Evolutionary conservation across 768 basidiomycete genomes (phyloP).

Genomic region (Phanerochaete sordida): DNA sequence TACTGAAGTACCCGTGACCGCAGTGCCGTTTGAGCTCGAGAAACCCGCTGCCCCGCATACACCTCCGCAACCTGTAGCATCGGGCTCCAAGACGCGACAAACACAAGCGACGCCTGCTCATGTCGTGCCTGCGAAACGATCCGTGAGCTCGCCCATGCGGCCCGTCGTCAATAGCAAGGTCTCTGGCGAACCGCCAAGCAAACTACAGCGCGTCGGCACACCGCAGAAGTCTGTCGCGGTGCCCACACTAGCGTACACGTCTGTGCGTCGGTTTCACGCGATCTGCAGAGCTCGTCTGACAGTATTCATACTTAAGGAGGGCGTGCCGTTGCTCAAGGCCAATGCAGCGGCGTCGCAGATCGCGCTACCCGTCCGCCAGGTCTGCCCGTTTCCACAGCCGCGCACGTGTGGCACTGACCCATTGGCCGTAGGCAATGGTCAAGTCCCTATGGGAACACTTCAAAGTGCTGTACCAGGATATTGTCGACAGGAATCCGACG

Average conservation of each 20-base stretch:
- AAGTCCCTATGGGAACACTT: conserved; percentile 75
- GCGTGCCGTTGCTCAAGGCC: conserved; percentile 61
- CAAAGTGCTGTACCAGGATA: conserved; percentile 54
- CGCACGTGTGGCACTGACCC: not conserved
- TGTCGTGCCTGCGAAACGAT: conserved; percentile 28
- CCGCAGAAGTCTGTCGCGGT: conserved; percentile 40
- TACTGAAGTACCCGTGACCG: conserved; percentile 33
- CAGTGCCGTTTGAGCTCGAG: conserved; percentile 33
- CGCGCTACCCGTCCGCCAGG: conserved; percentile 72
- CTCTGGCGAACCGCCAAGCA: conserved; percentile 52
- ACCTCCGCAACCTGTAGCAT: conserved; percentile 8
- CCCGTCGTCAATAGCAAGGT: conserved; percentile 9
- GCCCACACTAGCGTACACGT: conserved; percentile 34
- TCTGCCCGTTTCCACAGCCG: conserved; percentile 25
- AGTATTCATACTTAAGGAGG: conserved; percentile 36
- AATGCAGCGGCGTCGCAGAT: conserved; percentile 70
- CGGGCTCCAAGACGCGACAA: conserved; percentile 12
- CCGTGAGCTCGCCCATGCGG: conserved; percentile 17
- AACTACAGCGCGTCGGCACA: conserved; percentile 55
- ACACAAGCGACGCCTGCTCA: conserved; percentile 13
- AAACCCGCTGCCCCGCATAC: conserved; percentile 10
- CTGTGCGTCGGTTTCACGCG: conserved; percentile 18
- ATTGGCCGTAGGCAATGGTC: conserved; percentile 56
- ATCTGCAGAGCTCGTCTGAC: not conserved
- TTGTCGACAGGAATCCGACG: conserved; percentile 51